Base-by-base conservation (phyloP, 306 rosid genomes). In the Vigna hirtella region DNA sequence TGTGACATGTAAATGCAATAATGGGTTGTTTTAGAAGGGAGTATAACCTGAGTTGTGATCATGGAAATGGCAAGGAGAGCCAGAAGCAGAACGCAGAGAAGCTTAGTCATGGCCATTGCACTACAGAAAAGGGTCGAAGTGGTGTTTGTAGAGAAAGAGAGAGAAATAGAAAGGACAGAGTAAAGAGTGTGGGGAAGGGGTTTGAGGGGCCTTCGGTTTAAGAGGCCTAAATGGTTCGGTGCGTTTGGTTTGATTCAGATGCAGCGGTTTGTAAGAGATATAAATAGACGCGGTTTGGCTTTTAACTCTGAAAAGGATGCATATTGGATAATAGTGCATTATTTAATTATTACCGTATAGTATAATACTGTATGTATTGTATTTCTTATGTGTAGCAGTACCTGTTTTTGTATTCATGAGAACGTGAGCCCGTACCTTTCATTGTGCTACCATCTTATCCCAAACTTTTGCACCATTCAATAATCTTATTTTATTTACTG, bases 51-150 rank as follows among this genome's bases (percentile, higher is more conserved):
- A 72, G 82, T 72, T 20, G 87, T 45, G 73, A 83, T 74, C 83
- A 86, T 40, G 78, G 91, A 86, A 84, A 87, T 77, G 81, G 72
- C 83, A 38, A 87, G 73, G 76, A 87, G 83, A 49, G 88, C 77
- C 1, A 90, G 80, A 82, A 90, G 74, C 30, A 90, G 70, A 78
- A 83, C 26, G 66, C 76, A 80, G 42, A 72, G 30, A 87, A 87
- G 74, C 86, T 85, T 87, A 72, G 82, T 56, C 85, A 84, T 78
- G 56, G 73, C 71, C 66, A 73, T 50, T 61, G 48, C 32, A 45
- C 34, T 3, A 62, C 32, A 59, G 36, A 55, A 55, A 57, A 63
- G 53, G 53, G 45, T 40, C 59, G 10, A n/a, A 43, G 10, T 55
- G 9, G 59, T 53, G 45, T 38, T 49, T 73, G 22, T 15, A 6